A percentile compares a stretch with the other conserved stretches of the same genome.
These are phyloP conservation scores for Primulina huaijiensis DNA, from an alignment of 257 asterid genomes.

Conservation along the genomic window DNA sequence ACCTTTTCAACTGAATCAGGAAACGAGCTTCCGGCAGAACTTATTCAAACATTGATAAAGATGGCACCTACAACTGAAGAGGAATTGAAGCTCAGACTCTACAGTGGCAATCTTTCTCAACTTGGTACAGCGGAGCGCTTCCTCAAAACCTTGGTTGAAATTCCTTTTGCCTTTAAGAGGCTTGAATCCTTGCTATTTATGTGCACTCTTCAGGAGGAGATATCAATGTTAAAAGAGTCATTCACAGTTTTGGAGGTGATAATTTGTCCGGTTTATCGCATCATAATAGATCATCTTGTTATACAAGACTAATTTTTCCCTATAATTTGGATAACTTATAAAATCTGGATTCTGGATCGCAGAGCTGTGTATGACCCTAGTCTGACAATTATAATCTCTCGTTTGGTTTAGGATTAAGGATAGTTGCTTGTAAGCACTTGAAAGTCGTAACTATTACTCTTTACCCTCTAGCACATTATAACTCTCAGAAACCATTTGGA, in stretches of 20 bases:
- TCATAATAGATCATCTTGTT: not conserved
- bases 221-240: constrained; percentile 39
- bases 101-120: constrained; percentile 42
- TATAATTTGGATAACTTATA: constrained; percentile 3
- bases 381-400: not conserved
- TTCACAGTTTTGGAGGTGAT: constrained; percentile 56
- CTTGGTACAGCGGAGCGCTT: constrained; percentile 73
- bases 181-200: constrained; percentile 58
- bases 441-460: not conserved
- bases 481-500: not conserved
- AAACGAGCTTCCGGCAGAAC: constrained; percentile 63
- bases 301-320: not conserved
- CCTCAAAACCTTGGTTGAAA: constrained; percentile 58
- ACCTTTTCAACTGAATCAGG: constrained; percentile 36
- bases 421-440: not conserved
- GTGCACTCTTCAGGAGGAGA: constrained; percentile 60
- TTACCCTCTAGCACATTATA: not conserved
- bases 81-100: constrained; percentile 60
- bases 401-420: not conserved
- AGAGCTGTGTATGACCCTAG: not conserved
- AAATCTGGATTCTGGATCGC: not conserved
- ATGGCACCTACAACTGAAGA: constrained; percentile 78
- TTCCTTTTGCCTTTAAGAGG: constrained; percentile 66
- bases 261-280: constrained; percentile 2
- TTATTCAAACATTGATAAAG: constrained; percentile 57